Base-by-base conservation (phyloP, 2,329 filamentous ascomycete species). In the Aureobasidium sp. region DNA sequence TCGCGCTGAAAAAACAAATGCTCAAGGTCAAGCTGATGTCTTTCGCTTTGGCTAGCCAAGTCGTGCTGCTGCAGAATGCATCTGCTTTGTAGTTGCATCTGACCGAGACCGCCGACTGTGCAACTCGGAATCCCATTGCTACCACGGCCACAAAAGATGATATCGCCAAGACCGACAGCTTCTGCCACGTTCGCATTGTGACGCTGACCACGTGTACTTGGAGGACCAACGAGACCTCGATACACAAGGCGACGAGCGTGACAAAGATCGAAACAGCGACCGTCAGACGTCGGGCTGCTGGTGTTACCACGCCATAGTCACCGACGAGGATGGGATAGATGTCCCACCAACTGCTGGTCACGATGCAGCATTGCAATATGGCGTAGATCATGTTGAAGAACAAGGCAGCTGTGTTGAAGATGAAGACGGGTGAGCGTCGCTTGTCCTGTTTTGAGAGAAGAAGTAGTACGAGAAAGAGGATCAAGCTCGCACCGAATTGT, bases 401-500 rank as follows among this genome's bases (percentile, higher is more conserved):
- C 25, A 95, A 79, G 14, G 83, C 82, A 29, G 79, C 63, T 25
- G 82, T 66, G 70, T 92, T 91, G 67, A 91, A 77, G 65, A 86
- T 69, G 71, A 88, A 89, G 25, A 90, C 81, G 0, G 78, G 70
- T 1, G 86, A 86, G 58, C 76, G 76, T 63, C 89, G 82, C 71
- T 90, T 91, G 66, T 83, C 78, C 0, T 77, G 71, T 25, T 83
- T 83, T 0, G 89, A 91, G 72, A 92, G 80, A 62, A 87, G 74
- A 11, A 91, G 74, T 3, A 92, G 76, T 34, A 88, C 78, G 47
- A 87, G 66, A 21, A 92, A 76, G 68, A 91, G 82, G 63, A 87
- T 74, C 62, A 86, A 65, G 50, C 82, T 84, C 27, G 87, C 84
- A 34, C 90, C 90, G 57, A 91, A 79, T 71, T 93, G 89, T 21